phyloP scores from a whole-genome alignment of 768 basidiomycete species.

The Tephrocybe sp. region DNA sequence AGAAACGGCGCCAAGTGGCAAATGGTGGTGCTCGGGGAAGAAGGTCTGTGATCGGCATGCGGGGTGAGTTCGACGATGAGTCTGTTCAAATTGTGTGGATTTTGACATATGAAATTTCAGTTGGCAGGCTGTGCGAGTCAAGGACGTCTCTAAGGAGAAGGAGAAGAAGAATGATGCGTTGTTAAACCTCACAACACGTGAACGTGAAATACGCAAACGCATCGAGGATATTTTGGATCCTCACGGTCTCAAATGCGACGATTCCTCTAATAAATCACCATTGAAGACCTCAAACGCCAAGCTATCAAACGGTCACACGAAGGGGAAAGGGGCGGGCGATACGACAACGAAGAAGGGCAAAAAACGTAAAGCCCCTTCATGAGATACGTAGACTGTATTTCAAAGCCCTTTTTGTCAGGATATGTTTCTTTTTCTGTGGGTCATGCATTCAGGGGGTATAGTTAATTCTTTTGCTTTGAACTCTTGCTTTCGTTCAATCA shows the following conservation, averaged over 20 bases:
- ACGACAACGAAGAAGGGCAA: slow-evolving; percentile 55
- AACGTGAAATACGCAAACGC: slow-evolving; percentile 73
- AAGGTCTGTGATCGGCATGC: slow-evolving; percentile 76
- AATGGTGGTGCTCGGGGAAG: slow-evolving; percentile 81
- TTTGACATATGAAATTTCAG: slow-evolving; percentile 29
- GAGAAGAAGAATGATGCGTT: slow-evolving; percentile 71
- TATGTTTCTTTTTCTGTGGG: neutral
- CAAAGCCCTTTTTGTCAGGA: slow-evolving; percentile 17
- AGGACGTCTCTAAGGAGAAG: slow-evolving; percentile 73
- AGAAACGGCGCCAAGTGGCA: slow-evolving; percentile 34
- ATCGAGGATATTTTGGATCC: slow-evolving; percentile 73
- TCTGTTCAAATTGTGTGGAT: slow-evolving; percentile 5
- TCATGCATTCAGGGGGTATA: slow-evolving; percentile 6
- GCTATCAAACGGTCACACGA: slow-evolving; percentile 45
- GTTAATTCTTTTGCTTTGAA: slow-evolving; percentile 6
- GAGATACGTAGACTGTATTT: slow-evolving; percentile 20
- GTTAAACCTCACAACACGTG: slow-evolving; percentile 63
- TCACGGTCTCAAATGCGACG: slow-evolving; percentile 32
- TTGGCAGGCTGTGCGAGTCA: slow-evolving; percentile 76
- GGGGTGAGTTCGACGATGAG: slow-evolving; percentile 44
- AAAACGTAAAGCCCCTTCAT: slow-evolving; percentile 47
- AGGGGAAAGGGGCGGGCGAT: slow-evolving; percentile 40
- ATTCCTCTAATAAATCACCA: slow-evolving; percentile 29
- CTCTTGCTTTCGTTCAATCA: slow-evolving; percentile 1
- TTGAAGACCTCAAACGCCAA: slow-evolving; percentile 34